A percentile compares a stretch with the other conserved stretches of the same genome.
Conservation (phyloP, 495 filamentous ascomycete species). For the Aspergillus nidulans region DNA sequence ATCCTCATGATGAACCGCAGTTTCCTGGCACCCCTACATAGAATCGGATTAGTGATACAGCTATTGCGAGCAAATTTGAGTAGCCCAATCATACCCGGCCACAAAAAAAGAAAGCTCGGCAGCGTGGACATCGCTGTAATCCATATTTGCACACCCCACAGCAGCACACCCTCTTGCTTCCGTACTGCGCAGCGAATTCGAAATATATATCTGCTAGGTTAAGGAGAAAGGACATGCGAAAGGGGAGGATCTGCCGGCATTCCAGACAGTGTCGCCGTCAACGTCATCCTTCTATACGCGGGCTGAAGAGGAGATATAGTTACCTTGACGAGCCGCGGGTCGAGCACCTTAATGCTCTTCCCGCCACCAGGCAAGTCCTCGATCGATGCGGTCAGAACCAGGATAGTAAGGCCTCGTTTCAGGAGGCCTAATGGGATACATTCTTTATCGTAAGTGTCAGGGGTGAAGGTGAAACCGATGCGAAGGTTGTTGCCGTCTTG, state of each 20-base stretch:
- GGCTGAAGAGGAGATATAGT: too few relatives aligned
- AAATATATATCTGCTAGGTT: too few relatives aligned
- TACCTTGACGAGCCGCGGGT: not conserved
- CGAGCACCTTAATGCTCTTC: not conserved
- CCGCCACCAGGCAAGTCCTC: not conserved
- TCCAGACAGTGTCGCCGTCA: too few relatives aligned
- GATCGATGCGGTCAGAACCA: not conserved
- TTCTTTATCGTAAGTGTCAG: too few relatives aligned
- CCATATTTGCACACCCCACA: not conserved
- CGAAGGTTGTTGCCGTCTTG: too few relatives aligned
- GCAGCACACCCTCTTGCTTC: not conserved
- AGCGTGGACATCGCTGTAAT: not conserved
- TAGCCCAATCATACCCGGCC: not conserved
- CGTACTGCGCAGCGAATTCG: not conserved
- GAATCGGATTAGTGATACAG: not conserved
- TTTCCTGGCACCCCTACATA: too few relatives aligned
- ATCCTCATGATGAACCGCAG: not conserved
- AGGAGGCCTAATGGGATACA: not conserved
- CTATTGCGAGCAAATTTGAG: too few relatives aligned
- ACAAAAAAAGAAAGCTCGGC: not conserved
- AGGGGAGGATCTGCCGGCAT: too few relatives aligned
- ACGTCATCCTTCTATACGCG: too few relatives aligned
- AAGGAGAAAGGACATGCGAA: too few relatives aligned
- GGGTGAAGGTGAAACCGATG: too few relatives aligned
- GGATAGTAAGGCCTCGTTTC: not conserved